These are phyloP conservation scores for Fusarium heterosporum DNA, from an alignment of 2,329 filamentous ascomycete genomes.

Conservation along the genomic window DNA sequence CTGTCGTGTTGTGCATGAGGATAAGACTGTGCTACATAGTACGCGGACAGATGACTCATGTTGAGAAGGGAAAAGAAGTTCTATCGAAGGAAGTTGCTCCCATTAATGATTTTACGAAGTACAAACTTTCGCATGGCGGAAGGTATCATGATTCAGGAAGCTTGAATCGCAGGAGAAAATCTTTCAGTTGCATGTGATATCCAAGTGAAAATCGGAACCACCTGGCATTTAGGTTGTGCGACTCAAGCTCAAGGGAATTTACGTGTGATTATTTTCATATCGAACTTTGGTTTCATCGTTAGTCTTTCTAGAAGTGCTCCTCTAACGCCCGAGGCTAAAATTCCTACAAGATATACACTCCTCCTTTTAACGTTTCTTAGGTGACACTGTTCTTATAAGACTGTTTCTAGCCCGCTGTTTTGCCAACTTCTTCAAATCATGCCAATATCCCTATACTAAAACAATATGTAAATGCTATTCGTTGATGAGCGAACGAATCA, in stretches of 20 bases:
- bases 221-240: background rate
- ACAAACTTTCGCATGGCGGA: background rate
- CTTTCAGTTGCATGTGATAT: background rate
- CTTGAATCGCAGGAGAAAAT: background rate
- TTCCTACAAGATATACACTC: constrained; percentile 4
- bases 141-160: background rate
- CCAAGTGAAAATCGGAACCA: background rate
- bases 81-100: background rate
- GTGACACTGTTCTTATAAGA: constrained; percentile 14
- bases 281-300: constrained; percentile 28
- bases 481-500: constrained; percentile 8
- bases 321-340: constrained; percentile 24
- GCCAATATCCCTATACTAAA: constrained; percentile 18
- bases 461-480: constrained; percentile 29
- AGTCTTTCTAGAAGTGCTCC: constrained; percentile 20
- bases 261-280: background rate
- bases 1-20: constrained; percentile 9
- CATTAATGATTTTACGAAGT: background rate
- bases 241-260: background rate
- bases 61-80: background rate
- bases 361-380: background rate
- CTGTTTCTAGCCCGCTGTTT: constrained; percentile 14
- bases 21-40: constrained; percentile 18
- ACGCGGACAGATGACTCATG: constrained; percentile 29
- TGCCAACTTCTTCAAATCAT: constrained; percentile 11